Evolutionary conservation across 2,329 filamentous ascomycete genomes (phyloP).

Genomic region (Curvularia lunata): DNA sequence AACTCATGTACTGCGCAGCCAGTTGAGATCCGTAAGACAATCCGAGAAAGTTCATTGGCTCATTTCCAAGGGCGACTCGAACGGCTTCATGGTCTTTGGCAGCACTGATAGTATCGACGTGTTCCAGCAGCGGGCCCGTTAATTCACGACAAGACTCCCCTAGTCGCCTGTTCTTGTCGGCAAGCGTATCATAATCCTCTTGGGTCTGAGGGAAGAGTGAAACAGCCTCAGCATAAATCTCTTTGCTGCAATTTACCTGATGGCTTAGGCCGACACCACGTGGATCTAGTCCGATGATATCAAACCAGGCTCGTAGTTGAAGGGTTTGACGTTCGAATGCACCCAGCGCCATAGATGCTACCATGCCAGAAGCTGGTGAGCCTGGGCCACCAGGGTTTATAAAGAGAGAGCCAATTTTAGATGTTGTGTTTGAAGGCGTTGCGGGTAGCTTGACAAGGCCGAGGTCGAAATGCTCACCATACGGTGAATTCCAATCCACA

Average conservation of each 20-base stretch:
- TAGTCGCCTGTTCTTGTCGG: constrained; percentile 50
- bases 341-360: constrained; percentile 21
- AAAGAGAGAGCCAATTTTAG: constrained; percentile 48
- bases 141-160: constrained; percentile 50
- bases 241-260: constrained; percentile 49
- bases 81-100: constrained; percentile 48
- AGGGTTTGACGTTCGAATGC: constrained; percentile 7
- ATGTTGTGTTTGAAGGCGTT: constrained; percentile 17
- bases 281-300: constrained; percentile 55
- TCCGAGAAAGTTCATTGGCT: constrained; percentile 52
- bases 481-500: constrained; percentile 41
- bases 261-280: constrained; percentile 54
- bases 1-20: constrained; percentile 53
- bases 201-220: constrained; percentile 49
- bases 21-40: constrained; percentile 56
- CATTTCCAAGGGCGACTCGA: constrained; percentile 41
- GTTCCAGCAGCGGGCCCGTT: constrained; percentile 51
- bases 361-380: constrained; percentile 33
- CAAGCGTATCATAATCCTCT: constrained; percentile 47
- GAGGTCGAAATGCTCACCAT: constrained; percentile 37
- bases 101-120: constrained; percentile 51
- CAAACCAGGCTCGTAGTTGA: constrained; percentile 42
- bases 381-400: constrained; percentile 55
- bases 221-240: constrained; percentile 47
- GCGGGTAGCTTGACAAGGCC: constrained; percentile 32